These are phyloP conservation scores for Rhodomyrtus psidioides DNA, from an alignment of 441 rosid species.

Conservation along the genomic window DNA sequence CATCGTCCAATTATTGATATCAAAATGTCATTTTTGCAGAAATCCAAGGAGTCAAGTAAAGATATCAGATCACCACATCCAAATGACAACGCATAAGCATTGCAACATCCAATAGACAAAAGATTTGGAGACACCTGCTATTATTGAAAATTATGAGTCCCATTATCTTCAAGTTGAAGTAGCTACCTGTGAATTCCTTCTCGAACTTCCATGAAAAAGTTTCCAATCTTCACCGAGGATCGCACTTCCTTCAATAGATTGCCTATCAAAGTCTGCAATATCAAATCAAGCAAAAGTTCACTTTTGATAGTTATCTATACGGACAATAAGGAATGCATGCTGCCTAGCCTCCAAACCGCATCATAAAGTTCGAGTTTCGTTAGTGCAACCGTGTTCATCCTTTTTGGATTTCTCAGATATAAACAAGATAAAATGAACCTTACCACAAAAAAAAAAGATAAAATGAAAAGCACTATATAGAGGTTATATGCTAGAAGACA, in stretches of 20 bases:
- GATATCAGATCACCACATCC: background rate
- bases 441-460: too few relatives aligned
- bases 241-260: constrained; percentile 75
- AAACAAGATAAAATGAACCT: too few relatives aligned
- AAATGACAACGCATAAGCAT: background rate
- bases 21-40: background rate
- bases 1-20: background rate
- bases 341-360: background rate
- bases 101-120: background rate
- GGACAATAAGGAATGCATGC: background rate
- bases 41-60: background rate
- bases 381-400: background rate
- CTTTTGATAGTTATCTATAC: background rate
- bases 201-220: constrained; percentile 87
- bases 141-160: background rate
- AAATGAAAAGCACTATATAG: background rate
- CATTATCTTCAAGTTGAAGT: background rate
- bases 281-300: background rate
- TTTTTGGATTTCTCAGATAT: background rate
- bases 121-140: background rate
- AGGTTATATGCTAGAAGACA: too few relatives aligned
- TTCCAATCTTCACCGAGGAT: constrained; percentile 63
- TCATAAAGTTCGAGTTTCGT: background rate
- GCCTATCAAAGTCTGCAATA: constrained; percentile 46
- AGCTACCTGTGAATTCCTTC: constrained; percentile 87